A percentile compares a stretch with the other conserved stretches of the same genome.
Evolutionary conservation across 192 early-diverging fungal species (phyloP).

Genomic region (Endogone sp.): DNA sequence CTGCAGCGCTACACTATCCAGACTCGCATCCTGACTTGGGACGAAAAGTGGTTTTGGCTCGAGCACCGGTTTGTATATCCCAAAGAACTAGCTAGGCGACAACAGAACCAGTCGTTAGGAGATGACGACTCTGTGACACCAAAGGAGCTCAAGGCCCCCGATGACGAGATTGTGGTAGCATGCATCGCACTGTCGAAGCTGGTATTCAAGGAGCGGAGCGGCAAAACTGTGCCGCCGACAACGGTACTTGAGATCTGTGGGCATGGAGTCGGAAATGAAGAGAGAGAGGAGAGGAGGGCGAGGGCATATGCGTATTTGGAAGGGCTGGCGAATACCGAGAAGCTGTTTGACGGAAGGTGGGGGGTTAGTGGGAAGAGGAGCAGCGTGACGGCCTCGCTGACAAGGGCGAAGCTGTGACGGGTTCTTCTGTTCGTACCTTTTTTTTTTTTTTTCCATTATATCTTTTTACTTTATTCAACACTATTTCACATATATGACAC

Average conservation of each 20-base stretch:
- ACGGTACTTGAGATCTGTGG: conserved; percentile 19
- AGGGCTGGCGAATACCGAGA: background rate
- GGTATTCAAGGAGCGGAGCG: conserved; percentile 20
- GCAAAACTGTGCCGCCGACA: conserved; percentile 17
- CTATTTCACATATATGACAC: too few relatives aligned
- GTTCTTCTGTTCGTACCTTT: too few relatives aligned
- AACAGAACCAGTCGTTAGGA: background rate
- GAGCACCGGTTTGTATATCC: conserved; percentile 28
- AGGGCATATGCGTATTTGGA: background rate
- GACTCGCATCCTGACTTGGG: conserved; percentile 45
- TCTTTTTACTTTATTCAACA: too few relatives aligned
- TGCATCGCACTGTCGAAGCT: conserved; percentile 22
- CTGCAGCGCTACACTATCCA: conserved; percentile 42
- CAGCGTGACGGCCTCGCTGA: background rate
- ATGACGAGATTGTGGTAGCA: background rate
- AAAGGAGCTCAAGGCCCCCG: background rate
- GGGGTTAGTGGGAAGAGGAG: background rate
- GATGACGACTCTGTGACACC: background rate
- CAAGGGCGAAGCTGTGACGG: background rate
- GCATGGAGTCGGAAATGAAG: conserved; percentile 1
- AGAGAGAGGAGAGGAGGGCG: background rate
- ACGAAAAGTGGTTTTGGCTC: conserved; percentile 47
- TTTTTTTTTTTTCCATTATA: too few relatives aligned
- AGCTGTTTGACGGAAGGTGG: background rate
- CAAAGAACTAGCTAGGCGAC: background rate